Evolutionary conservation across 768 basidiomycete genomes (phyloP).

Genomic region (Macrolepiota dolichaula): DNA sequence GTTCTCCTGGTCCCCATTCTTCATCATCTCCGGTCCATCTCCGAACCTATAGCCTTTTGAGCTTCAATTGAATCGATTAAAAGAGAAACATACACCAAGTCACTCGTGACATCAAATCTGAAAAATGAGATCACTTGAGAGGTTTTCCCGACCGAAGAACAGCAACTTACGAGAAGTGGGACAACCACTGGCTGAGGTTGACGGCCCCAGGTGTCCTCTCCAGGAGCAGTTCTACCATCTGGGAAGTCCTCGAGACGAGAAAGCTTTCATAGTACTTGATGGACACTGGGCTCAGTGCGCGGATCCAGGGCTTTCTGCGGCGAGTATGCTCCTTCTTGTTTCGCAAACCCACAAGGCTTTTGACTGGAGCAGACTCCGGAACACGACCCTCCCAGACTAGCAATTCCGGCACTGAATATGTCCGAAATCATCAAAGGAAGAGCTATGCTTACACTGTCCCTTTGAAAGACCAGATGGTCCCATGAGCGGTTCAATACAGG

Average conservation of each 20-base stretch:
- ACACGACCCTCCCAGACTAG: constrained; percentile 17
- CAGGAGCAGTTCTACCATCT: neutral
- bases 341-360: neutral
- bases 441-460: constrained; percentile 25
- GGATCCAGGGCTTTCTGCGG: neutral
- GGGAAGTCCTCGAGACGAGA: neutral
- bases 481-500: constrained; percentile 12
- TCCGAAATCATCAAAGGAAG: constrained; percentile 18
- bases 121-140: neutral
- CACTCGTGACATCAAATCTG: constrained; percentile 39
- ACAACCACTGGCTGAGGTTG: constrained; percentile 31
- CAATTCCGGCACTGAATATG: neutral
- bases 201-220: constrained; percentile 1
- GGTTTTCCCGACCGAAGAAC: neutral
- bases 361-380: constrained; percentile 17
- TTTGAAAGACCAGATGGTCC: constrained; percentile 18
- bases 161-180: constrained; percentile 32
- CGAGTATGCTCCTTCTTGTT: constrained; percentile 14
- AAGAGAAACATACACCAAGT: constrained; percentile 29
- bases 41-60: constrained; percentile 22
- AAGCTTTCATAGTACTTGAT: neutral
- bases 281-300: neutral
- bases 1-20: constrained; percentile 27
- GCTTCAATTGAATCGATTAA: neutral
- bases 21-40: constrained; percentile 26